Base-by-base conservation (phyloP, 176 grass and related monocot species). In the Microstegium vimineum region DNA sequence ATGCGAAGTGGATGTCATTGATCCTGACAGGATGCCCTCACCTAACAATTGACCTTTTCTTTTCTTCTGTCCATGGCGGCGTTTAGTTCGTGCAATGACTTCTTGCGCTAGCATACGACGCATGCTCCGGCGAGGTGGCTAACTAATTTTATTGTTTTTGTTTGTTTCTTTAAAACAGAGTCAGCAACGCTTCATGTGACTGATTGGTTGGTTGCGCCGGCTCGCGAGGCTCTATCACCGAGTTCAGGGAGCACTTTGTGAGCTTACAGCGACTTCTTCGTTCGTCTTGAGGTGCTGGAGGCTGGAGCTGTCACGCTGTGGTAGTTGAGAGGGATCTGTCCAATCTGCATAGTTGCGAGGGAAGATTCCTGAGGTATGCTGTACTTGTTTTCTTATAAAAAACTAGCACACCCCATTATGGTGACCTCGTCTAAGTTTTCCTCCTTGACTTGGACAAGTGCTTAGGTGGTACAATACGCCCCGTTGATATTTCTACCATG, bases 401-500 rank as follows among this genome's bases (percentile, higher is more conserved):
- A 83, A 78, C 46, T 41, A 25, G 69, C 84, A 28, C 74, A 37
- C 26, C 7, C 15, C 47, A 83, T 79, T 35, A 69, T 70, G 74
- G 38, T 28, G 73, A 79, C 74, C 74, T 23, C 54, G 78, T 81
- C 78, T 37, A 69, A 80, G 22, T 81, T 81, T 57, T 79, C 86
- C 67, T 36, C 42, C 64, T 89, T 89, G 83, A 89, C 90, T 5
- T 83, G 83, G 83, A 60, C 81, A 80, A 80, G 5, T 36, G 74
- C 37, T 71, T 85, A 74, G 42, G 69, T 66, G 47, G 11, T 30
- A n/a, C 18, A 42, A n/a, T 23, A 57, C 10, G 62, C 52, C 34
- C 18, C 42, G 36, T 37, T 81, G 51, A 77, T 79, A 51, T 62
- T 85, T 77, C 75, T 65, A 69, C 17, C 20, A 10, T 6, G 8